Base-by-base conservation (phyloP, 306 rosid species). In the Biancaea sappan region DNA sequence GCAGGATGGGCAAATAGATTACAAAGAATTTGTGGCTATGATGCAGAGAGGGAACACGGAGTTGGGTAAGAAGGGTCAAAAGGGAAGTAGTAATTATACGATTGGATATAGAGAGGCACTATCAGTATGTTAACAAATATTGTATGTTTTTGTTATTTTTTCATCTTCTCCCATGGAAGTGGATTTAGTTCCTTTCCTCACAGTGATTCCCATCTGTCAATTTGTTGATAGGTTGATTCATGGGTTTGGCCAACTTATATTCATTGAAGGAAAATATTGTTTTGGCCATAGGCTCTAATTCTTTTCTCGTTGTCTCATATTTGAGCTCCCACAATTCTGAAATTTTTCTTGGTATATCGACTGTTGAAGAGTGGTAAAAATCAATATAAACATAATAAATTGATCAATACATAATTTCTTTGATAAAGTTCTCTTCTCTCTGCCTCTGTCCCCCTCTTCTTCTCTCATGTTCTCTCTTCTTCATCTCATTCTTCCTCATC, bases 11-110 rank as follows among this genome's bases (percentile, higher is more conserved):
- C 80, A 79, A 67, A 92, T 90, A 66, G 98, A 90, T 81, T 92
- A 90, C 96, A 87, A 82, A n/a, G 97, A 92, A 77, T 92, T 92
- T 2, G 98, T 88, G 58, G 84, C 88, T 37, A 92, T 92, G 98
- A 92, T 92, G 98, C 87, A 82, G 72, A 86, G 73, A 75, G 94
- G 88, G 8, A 85, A 86, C 76, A 81, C 79, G 62, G 92, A 86
- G 58, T 69, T 90, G 67, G 92, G 78, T 34, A 86, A 67, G 75
- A 86, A 59, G 29, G 77, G 79, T 65, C 26, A 61, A 31, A 87
- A 82, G 35, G 67, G 68, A 61, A 77, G 69, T 77, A 80, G 46
- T 78, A 81, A 84, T 59, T 80, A 86, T 67, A 80, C 81, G 78
- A 70, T 88, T 77, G 94, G 94, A 72, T 85, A 78, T 80, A 77